phyloP scores from a whole-genome alignment of 495 filamentous ascomycete species.

The Neurospora sp. region DNA sequence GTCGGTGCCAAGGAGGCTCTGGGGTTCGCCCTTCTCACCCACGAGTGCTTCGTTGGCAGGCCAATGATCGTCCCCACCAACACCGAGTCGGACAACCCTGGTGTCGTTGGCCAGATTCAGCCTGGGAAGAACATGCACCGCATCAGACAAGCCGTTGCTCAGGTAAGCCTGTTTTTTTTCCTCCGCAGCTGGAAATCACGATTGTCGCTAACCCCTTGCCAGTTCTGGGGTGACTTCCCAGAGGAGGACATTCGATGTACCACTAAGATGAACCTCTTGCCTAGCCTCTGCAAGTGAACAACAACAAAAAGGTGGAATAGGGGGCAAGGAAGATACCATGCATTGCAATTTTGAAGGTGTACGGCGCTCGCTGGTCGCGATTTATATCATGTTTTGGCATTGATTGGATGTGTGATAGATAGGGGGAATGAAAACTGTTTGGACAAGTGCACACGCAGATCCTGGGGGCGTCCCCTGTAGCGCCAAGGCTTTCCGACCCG shows the following conservation, averaged over 20 bases:
- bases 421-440: background rate
- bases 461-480: background rate
- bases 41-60: background rate
- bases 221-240: background rate
- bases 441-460: background rate
- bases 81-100: background rate
- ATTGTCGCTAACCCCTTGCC: background rate
- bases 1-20: background rate
- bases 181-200: background rate
- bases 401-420: background rate
- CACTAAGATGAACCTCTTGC: background rate
- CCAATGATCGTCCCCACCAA: background rate
- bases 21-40: background rate
- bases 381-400: background rate
- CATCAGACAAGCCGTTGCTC: background rate
- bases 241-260: background rate
- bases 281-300: background rate
- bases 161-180: background rate
- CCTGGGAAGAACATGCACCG: background rate
- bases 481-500: background rate
- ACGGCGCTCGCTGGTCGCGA: background rate
- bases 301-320: background rate
- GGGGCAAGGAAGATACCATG: background rate
- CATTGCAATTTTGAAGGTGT: background rate
- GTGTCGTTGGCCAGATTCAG: background rate